Conservation (phyloP, 495 filamentous ascomycete species). For the Penicillium taxi region DNA sequence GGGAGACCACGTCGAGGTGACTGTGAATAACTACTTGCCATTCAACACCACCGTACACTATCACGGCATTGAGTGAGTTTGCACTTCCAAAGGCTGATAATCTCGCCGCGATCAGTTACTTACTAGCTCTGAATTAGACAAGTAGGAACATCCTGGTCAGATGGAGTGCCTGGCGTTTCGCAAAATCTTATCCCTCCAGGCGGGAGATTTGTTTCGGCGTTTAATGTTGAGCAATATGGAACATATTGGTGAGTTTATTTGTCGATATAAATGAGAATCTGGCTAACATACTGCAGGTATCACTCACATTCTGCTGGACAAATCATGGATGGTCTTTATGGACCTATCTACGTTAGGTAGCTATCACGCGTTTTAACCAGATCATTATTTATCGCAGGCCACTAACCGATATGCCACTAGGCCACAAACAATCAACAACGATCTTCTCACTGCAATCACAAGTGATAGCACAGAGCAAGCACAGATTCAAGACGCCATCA, state of each 20-base stretch:
- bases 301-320: constrained; percentile 43
- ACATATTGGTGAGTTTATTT: too few species aligned
- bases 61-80: constrained; percentile 31
- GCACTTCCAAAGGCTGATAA: neutral
- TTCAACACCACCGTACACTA: constrained; percentile 43
- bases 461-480: neutral
- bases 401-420: too few species aligned
- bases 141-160: constrained; percentile 34
- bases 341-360: constrained; percentile 31
- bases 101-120: constrained; percentile 11
- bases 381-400: too few species aligned
- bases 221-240: constrained; percentile 41
- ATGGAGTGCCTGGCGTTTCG: constrained; percentile 45
- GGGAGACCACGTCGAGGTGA: constrained; percentile 48
- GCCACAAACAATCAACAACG: too few species aligned
- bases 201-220: constrained; percentile 37
- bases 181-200: constrained; percentile 40
- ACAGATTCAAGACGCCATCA: neutral
- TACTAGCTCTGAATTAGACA: constrained; percentile 5
- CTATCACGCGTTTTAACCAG: neutral
- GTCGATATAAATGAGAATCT: too few species aligned
- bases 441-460: too few species aligned
- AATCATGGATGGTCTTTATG: constrained; percentile 47
- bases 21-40: constrained; percentile 42
- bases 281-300: too few species aligned